Evolutionary conservation across 2,329 filamentous ascomycete species (phyloP), one percentile per base, ranked within the genome.

Genomic region (Nemania sp.): DNA sequence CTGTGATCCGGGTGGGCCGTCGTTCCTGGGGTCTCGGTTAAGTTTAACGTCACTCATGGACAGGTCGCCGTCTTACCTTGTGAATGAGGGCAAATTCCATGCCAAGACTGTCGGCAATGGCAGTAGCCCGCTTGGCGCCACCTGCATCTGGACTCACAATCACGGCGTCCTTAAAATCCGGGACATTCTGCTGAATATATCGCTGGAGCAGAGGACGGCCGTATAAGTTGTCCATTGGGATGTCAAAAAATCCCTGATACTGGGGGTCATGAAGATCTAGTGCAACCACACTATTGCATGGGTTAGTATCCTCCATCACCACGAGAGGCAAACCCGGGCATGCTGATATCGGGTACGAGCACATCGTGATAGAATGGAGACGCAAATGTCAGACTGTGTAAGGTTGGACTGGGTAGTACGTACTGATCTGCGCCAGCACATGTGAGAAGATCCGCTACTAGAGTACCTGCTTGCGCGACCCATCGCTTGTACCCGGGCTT

Each of bases 191-290:
- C 69, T 91, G 86, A 64, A 88, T 87, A 68, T 87, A 88, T 57
- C 81, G 80, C 68, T 86, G 84, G 49, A 88, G 77, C 45, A 92
- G 76, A 44, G 89, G 86, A 64, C 89, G 86, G 52, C 87, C 93
- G 75, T 97, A 97, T 15, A 99, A 80, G 71, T 99, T 99, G 76
- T 99, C 94, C 52, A 99, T 94, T 2, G 94, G 94, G 54, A 97
- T 96, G 69, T 99, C 93, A 69, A 99, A 97, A 79, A 97, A 99
- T 49, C 94, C 94, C 74, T 99, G 94, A 69, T 97, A 97, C 73
- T 99, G 91, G 36, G 91, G 89, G 72, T 97, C 93, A 70, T 94
- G 91, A 47, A 99, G 81, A 69, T 99, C 94, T 89, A 99, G 95
- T 26, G 93, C 97, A 70, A 97, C 97, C 70, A 96, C 88, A 56